Evolutionary conservation across 129 eudicot genomes (phyloP), one percentile per base, ranked within the genome.

Genomic region (Scalesia atractyloides): DNA sequence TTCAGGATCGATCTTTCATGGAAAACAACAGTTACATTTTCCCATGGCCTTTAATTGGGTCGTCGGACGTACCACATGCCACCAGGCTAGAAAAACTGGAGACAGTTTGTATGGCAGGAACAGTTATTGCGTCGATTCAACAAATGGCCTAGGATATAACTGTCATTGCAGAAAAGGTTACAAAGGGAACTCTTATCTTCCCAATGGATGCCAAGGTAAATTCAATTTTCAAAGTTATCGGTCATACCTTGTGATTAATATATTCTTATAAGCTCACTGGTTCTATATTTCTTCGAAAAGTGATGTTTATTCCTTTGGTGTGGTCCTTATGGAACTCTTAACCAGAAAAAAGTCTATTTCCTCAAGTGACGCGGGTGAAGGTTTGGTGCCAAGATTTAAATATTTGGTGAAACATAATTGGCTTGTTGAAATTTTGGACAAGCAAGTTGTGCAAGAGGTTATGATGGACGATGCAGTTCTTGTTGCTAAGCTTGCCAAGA

Each of bases 281-380:
- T 30, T 30, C 30, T 30, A 30, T 30, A 2, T 84, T 49, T 80
- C 88, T 2, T 74, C 69, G 12, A 84, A 84, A 60, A 84, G 85
- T 58, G 85, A 80, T 39, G 88, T 84, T 33, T 76, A 76, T 61
- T 69, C 77, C 19, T 81, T 81, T 30, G 85, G 78, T 49, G 81
- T 81, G 15, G 74, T 81, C 39, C 77, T 76, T n/a, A 74, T 57
- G 0, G 81, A 80, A 59, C 85, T 84, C 11, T 63, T 81, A 30
- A 76, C 81, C 0, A 75, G 78, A 6, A 17, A 53, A 57, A 81
- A 69, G 16, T 51, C 63, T 9, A 20, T 77, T 4, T 72, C 74
- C 9, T 36, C 63, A 5, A 49, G 15, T 7, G 20, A 50, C 9
- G 9, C 50, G 0, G 72, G 41, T n/a, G 80, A 73, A 39, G 79